Conservation (phyloP, 495 filamentous ascomycete species). For the Daldinia grandis region DNA sequence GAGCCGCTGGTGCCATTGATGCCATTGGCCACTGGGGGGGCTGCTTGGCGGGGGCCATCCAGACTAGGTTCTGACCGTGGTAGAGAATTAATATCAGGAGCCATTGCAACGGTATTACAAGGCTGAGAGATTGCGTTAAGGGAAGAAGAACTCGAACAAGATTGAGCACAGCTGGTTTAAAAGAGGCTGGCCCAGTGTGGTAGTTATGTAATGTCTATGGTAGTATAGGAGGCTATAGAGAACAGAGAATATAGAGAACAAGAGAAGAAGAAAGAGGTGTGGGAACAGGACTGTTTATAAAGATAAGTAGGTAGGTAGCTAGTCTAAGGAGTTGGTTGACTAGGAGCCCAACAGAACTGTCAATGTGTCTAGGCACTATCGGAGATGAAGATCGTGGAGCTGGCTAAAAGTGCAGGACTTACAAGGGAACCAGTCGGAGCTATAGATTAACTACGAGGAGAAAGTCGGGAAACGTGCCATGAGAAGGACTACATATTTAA, state of each 20-base stretch:
- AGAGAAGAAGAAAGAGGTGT: conserved; percentile 11
- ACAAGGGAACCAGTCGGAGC: conserved; percentile 25
- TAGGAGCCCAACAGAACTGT: conserved; percentile 8
- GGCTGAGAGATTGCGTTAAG: conserved; percentile 10
- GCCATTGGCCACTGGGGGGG: conserved; percentile 37
- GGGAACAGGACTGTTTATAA: conserved; percentile 12
- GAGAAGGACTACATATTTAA: conserved; percentile 5
- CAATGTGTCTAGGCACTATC: conserved; percentile 20
- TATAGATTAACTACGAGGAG: background rate
- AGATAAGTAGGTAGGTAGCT: background rate
- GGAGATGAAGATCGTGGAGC: conserved; percentile 39
- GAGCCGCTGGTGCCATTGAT: conserved; percentile 11
- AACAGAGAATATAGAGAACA: conserved; percentile 10
- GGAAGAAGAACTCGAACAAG: conserved; percentile 5
- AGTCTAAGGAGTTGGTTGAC: background rate
- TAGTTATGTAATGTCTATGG: conserved; percentile 6
- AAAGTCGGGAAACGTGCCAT: conserved; percentile 1
- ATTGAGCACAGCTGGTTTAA: conserved; percentile 9
- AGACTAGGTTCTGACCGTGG: conserved; percentile 47
- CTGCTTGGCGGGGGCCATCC: conserved; percentile 25
- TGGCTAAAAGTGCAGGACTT: conserved; percentile 31
- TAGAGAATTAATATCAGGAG: conserved; percentile 64
- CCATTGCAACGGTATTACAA: conserved; percentile 48
- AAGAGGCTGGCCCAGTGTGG: background rate
- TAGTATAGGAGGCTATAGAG: conserved; percentile 1